A percentile compares a stretch with the other conserved stretches of the same genome.
These are phyloP conservation scores for Coprinopsis marcescibilis DNA, from an alignment of 768 basidiomycete species.

Conservation along the genomic window DNA sequence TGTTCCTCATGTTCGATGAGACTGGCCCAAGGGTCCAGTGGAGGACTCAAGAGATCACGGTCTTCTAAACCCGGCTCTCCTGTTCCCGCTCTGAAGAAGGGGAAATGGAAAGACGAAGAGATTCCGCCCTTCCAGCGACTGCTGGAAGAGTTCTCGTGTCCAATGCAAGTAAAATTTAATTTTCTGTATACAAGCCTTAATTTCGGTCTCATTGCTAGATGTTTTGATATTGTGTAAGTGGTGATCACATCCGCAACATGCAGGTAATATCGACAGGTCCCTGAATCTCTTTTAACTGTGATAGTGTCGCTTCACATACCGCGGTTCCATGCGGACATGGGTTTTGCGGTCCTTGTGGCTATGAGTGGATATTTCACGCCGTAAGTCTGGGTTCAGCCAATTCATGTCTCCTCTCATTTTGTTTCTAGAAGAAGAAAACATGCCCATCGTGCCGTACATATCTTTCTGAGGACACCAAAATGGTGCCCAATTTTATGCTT, in stretches of 20 bases:
- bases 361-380: conserved; percentile 51
- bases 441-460: conserved; percentile 59
- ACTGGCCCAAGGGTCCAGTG: not conserved
- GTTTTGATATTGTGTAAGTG: conserved; percentile 65
- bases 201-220: conserved; percentile 34
- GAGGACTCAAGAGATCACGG: not conserved
- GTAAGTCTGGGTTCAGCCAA: conserved; percentile 27
- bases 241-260: not conserved
- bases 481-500: conserved; percentile 61
- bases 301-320: conserved; percentile 50
- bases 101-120: conserved; percentile 34
- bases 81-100: conserved; percentile 28
- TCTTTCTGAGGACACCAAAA: conserved; percentile 33
- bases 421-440: conserved; percentile 25
- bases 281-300: conserved; percentile 3
- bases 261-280: not conserved
- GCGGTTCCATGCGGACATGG: conserved; percentile 73
- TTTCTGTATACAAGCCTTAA: conserved; percentile 7
- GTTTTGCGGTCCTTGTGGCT: conserved; percentile 62
- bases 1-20: not conserved
- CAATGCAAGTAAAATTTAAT: conserved; percentile 46
- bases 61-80: conserved; percentile 3
- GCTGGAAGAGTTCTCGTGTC: conserved; percentile 63
- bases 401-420: conserved; percentile 19
- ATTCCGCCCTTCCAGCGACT: conserved; percentile 35